Conservation (phyloP, 2,329 filamentous ascomycete genomes). For the Nigrospora osmanthi region DNA sequence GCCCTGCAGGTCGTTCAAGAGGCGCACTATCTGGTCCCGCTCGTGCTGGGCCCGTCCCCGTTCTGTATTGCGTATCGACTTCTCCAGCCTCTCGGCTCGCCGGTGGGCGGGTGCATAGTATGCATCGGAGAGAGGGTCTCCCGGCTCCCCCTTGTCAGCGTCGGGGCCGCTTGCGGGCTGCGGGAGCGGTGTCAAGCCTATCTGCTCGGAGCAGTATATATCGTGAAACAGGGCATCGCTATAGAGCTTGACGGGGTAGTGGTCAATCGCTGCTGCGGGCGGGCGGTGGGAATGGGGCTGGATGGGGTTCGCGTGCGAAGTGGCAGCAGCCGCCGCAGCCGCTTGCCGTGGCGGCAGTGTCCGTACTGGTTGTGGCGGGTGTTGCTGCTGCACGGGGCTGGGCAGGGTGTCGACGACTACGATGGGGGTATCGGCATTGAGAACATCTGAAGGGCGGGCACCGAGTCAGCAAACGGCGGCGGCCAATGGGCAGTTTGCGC, state of each 20-base stretch:
- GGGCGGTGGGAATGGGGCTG: conserved; percentile 22
- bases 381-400: conserved; percentile 13
- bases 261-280: conserved; percentile 8
- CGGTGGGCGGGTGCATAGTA: conserved; percentile 47
- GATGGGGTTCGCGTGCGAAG: conserved; percentile 13
- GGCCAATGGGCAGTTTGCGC: neutral
- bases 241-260: conserved; percentile 41
- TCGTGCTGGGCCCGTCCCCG: conserved; percentile 60
- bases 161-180: conserved; percentile 31
- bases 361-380: conserved; percentile 25
- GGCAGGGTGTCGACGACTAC: conserved; percentile 53
- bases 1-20: conserved; percentile 76
- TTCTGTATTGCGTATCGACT: conserved; percentile 55
- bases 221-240: conserved; percentile 48
- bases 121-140: conserved; percentile 45
- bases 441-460: conserved; percentile 46
- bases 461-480: no score
- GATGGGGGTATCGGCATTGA: conserved; percentile 67
- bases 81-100: conserved; percentile 52
- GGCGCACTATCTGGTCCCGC: conserved; percentile 54
- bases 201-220: conserved; percentile 45
- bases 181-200: conserved; percentile 46
- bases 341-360: conserved; percentile 23
- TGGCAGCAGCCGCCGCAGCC: conserved; percentile 15
- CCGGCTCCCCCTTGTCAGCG: conserved; percentile 28